These are phyloP conservation scores for Pyracantha coccinea DNA, from an alignment of 331 rosid genomes.

Conservation along the genomic window DNA sequence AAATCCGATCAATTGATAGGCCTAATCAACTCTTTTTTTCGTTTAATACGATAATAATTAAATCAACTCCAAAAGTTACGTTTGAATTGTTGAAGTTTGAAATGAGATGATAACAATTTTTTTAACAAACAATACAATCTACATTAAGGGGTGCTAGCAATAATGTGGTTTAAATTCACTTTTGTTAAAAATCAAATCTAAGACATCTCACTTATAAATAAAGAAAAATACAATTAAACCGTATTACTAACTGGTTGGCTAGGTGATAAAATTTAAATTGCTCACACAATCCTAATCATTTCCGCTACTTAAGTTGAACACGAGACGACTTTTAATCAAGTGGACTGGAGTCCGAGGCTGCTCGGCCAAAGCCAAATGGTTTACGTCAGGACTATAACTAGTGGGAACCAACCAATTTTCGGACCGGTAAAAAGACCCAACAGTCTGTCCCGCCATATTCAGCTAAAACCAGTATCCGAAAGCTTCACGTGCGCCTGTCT, in stretches of 20 bases:
- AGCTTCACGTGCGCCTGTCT: background rate
- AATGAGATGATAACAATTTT: no score
- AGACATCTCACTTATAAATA: accelerated
- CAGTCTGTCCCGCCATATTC: background rate
- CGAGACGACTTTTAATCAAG: background rate
- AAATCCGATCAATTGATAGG: no score
- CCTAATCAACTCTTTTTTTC: no score
- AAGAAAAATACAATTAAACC: accelerated
- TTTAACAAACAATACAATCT: no score
- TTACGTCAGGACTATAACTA: background rate
- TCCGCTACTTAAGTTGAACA: background rate
- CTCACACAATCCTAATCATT: no score
- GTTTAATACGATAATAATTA: no score
- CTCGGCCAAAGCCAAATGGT: background rate
- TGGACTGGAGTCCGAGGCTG: background rate
- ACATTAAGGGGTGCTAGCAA: accelerated
- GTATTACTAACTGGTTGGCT: no score
- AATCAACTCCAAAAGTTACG: background rate
- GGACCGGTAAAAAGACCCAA: background rate
- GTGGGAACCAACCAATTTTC: background rate
- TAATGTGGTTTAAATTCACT: no score
- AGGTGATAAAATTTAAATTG: no score
- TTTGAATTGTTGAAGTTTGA: background rate
- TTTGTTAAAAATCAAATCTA: accelerated
- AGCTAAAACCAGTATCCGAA: background rate